phyloP scores from a whole-genome alignment of 2,329 filamentous ascomycete genomes.

The Penicillium sp. region DNA sequence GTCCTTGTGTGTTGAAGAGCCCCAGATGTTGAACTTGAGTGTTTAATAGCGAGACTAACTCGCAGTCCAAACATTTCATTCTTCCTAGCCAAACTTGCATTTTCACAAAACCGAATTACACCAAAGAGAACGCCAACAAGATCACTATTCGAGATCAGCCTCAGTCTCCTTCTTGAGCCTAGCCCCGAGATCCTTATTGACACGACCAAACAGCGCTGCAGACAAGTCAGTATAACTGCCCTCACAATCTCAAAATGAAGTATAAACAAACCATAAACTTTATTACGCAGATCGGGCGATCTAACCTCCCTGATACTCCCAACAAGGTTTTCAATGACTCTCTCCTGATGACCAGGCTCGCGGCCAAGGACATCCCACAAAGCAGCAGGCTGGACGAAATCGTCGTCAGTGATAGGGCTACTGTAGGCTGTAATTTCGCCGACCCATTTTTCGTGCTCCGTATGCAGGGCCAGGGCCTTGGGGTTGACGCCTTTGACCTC shows the following conservation, averaged over 20 bases:
- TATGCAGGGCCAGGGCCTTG: constrained; percentile 17
- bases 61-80: not conserved
- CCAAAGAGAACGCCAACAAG: not conserved
- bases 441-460: constrained; percentile 30
- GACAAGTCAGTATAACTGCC: not conserved
- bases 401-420: constrained; percentile 22
- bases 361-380: constrained; percentile 32
- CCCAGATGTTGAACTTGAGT: too few species aligned
- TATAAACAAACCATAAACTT: constrained; percentile 27
- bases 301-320: constrained; percentile 19
- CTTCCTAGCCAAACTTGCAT: not conserved
- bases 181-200: constrained; percentile 20
- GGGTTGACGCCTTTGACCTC: constrained; percentile 10
- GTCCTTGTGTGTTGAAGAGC: too few species aligned
- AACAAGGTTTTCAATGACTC: constrained; percentile 29
- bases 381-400: constrained; percentile 30
- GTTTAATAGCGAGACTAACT: not conserved
- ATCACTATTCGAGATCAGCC: constrained; percentile 4
- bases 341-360: constrained; percentile 33
- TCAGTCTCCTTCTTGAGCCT: constrained; percentile 10
- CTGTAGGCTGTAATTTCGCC: constrained; percentile 23
- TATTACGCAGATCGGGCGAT: constrained; percentile 20
- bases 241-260: not conserved
- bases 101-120: not conserved
- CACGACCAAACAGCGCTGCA: constrained; percentile 19